Evolutionary conservation across 2,329 filamentous ascomycete species (phyloP).

Genomic region (Pyrenochaeta sp.): DNA sequence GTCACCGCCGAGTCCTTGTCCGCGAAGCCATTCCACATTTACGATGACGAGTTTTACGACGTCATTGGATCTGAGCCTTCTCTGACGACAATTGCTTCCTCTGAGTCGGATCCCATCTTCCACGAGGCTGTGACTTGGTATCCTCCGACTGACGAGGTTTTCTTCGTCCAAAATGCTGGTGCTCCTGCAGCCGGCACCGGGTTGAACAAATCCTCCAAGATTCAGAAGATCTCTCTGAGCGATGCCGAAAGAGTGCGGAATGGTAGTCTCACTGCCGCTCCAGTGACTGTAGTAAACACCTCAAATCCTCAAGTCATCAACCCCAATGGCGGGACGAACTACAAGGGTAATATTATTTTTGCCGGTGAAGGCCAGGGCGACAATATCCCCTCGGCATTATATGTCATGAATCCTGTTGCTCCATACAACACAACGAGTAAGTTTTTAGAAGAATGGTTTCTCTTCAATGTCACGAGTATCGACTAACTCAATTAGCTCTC

Average conservation of each 20-base stretch:
- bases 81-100: conserved; percentile 30
- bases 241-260: conserved; percentile 33
- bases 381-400: conserved; percentile 28
- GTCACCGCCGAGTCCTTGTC: conserved; percentile 25
- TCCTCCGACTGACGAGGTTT: conserved; percentile 29
- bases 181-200: conserved; percentile 31
- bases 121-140: conserved; percentile 34
- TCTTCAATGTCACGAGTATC: too few relatives aligned
- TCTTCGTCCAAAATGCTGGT: conserved; percentile 35
- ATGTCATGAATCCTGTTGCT: conserved; percentile 30
- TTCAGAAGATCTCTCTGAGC: conserved; percentile 33
- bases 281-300: conserved; percentile 30
- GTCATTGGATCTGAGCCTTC: conserved; percentile 31
- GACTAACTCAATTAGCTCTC: conserved; percentile 24
- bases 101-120: conserved; percentile 31
- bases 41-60: conserved; percentile 34
- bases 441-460: too few relatives aligned
- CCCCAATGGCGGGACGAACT: conserved; percentile 31
- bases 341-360: conserved; percentile 33
- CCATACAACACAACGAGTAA: conserved; percentile 34
- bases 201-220: conserved; percentile 33
- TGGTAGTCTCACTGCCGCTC: conserved; percentile 24
- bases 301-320: conserved; percentile 34
- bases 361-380: conserved; percentile 32
- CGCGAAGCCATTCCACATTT: conserved; percentile 34